A percentile compares a stretch with the other conserved stretches of the same genome.
These are phyloP conservation scores for Exserohilum rostratum DNA, from an alignment of 2,329 filamentous ascomycete species.

Conservation along the genomic window DNA sequence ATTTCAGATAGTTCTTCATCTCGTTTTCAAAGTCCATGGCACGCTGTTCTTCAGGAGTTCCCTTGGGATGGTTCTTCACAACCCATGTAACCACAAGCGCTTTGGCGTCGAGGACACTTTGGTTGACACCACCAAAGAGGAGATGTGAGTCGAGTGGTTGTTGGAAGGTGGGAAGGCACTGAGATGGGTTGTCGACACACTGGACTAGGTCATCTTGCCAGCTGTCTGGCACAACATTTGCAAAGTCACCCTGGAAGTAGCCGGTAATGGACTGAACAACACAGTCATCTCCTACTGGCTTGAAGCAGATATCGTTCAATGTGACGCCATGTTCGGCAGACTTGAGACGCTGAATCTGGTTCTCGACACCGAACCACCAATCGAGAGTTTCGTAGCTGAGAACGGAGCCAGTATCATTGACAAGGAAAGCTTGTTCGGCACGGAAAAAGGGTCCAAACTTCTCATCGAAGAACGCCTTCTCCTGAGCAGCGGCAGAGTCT, in stretches of 20 bases:
- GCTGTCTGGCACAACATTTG: constrained; percentile 64
- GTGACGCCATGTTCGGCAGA: constrained; percentile 71
- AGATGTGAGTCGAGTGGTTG: constrained; percentile 87
- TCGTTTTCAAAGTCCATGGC: constrained; percentile 91
- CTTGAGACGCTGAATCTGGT: constrained; percentile 73
- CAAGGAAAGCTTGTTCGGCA: constrained; percentile 88
- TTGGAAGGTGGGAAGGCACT: constrained; percentile 83
- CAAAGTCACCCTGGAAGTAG: constrained; percentile 77
- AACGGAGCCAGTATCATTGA: constrained; percentile 88
- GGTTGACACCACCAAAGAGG: constrained; percentile 80
- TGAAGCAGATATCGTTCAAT: constrained; percentile 88
- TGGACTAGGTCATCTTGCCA: constrained; percentile 76
- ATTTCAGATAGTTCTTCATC: constrained; percentile 73
- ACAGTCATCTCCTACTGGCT: constrained; percentile 86
- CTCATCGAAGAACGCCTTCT: constrained; percentile 91
- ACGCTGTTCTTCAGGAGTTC: constrained; percentile 69
- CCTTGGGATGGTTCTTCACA: constrained; percentile 82
- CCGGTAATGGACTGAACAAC: constrained; percentile 91
- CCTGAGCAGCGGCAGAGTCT: constrained; percentile 83
- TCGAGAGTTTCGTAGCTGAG: constrained; percentile 84
- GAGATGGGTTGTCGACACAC: constrained; percentile 79
- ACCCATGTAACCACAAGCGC: constrained; percentile 95
- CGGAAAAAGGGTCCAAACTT: constrained; percentile 97
- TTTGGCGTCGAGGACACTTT: constrained; percentile 70
- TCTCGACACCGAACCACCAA: constrained; percentile 95